Percentiles rank a stretch among this genome's conserved stretches.
These are phyloP conservation scores for Macrocybe gigantea DNA, from an alignment of 768 basidiomycete species.

Conservation along the genomic window DNA sequence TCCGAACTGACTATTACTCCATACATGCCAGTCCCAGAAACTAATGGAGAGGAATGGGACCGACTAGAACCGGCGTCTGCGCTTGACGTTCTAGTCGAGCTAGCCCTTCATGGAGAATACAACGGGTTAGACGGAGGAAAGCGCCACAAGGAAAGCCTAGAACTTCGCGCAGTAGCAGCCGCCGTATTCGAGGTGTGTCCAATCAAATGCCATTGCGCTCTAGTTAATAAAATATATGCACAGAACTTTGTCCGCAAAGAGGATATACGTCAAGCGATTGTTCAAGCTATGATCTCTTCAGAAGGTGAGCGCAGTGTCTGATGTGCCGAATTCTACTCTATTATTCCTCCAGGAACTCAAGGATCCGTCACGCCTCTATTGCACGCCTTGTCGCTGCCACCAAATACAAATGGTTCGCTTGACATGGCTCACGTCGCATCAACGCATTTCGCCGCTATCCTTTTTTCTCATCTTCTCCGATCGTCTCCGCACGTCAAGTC, in stretches of 20 bases:
- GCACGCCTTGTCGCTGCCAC: slow-evolving; percentile 59
- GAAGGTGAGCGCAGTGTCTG: slow-evolving; percentile 27
- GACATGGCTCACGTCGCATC: slow-evolving; percentile 53
- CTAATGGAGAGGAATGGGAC: slow-evolving; percentile 92
- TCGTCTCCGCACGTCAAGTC: slow-evolving; percentile 60
- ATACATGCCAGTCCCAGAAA: slow-evolving; percentile 72
- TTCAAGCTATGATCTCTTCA: slow-evolving; percentile 67
- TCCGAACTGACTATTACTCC: slow-evolving; percentile 63
- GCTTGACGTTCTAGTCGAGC: slow-evolving; percentile 75
- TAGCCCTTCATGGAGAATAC: slow-evolving; percentile 86
- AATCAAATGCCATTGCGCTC: not conserved
- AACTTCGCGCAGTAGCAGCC: slow-evolving; percentile 72
- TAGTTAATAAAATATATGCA: not conserved
- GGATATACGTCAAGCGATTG: slow-evolving; percentile 60
- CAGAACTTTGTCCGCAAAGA: slow-evolving; percentile 78
- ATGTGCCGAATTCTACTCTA: too few species aligned
- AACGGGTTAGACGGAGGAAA: slow-evolving; percentile 58
- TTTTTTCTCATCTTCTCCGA: slow-evolving; percentile 77
- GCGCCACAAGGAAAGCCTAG: slow-evolving; percentile 60
- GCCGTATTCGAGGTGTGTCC: slow-evolving; percentile 72
- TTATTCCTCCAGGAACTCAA: too few species aligned
- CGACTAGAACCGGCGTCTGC: slow-evolving; percentile 76
- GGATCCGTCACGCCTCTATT: slow-evolving; percentile 54
- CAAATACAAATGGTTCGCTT: slow-evolving; percentile 45
- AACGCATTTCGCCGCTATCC: slow-evolving; percentile 67